Base-by-base conservation (phyloP, 176 grass and related monocot genomes). In the Oryza longistaminata region DNA sequence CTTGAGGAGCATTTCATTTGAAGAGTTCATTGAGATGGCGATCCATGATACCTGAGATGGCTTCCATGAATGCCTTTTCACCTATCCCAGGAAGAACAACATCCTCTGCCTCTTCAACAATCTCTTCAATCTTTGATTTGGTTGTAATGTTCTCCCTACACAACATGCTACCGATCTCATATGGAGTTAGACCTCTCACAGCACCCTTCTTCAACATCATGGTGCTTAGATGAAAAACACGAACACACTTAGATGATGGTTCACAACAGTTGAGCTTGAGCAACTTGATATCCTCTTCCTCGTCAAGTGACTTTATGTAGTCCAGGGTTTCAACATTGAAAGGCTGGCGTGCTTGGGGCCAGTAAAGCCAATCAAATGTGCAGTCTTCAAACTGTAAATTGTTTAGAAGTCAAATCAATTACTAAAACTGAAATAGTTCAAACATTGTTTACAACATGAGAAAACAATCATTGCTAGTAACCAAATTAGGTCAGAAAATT, bases 341-440 rank as follows among this genome's bases (percentile, higher is more conserved):
- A 22, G 70, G 71, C 21, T 92, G 50, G 16, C 73, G 78, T 5
- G 90, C 74, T 77, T 88, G 90, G 8, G 82, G 78, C 82, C 86
- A 92, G 22, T 92, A 83, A 49, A 92, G 67, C 78, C 86, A 92
- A n/a, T 88, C 86, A 74, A 92, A 88, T 14, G 90, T 92, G 39
- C 86, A 85, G 82, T 92, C 86, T 58, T 83, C 77, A 68, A 92
- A 88, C 82, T 92, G 78, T 45, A 77, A 62, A 73, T 76, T 10
- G 75, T 35, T 26, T 24, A 21, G 26, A 70, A 49, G 43, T 1
- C 49, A 76, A 69, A 64, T 14, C 26, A 66, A 73, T 64, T 42
- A 49, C 24, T 79, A n/a, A 42, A 73, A 29, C 17, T 79, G 2
- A 42, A 73, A 80, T 78, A 35, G 17, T 76, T 35, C 15, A 58